Evolutionary conservation across 768 basidiomycete species (phyloP).

Genomic region (Kwoniella bestiolae): DNA sequence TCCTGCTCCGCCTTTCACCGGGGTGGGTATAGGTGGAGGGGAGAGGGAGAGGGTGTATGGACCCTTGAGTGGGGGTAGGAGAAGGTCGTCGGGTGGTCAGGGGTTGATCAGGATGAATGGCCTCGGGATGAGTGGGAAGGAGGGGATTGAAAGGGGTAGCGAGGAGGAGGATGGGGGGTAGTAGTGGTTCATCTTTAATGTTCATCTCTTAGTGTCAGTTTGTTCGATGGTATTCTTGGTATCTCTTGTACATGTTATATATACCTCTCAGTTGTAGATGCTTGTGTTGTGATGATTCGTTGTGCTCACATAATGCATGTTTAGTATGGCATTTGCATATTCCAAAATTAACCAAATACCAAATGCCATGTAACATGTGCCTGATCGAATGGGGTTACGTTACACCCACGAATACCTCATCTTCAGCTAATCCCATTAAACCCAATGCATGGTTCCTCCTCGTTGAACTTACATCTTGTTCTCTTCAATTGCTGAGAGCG

Average conservation of each 20-base stretch:
- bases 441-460: no score
- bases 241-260: not conserved
- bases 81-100: constrained; percentile 9
- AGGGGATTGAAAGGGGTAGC: constrained; percentile 5
- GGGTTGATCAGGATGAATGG: constrained; percentile 6
- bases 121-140: constrained; percentile 3
- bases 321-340: not conserved
- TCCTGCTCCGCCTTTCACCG: not conserved
- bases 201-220: no score
- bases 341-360: not conserved
- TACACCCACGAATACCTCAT: not conserved
- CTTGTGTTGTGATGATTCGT: no score
- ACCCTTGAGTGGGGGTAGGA: constrained; percentile 12
- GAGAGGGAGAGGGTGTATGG: constrained; percentile 1
- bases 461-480: no score
- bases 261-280: no score
- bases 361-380: no score
- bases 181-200: no score
- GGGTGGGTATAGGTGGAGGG: not conserved
- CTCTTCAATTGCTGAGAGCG: no score
- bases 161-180: constrained; percentile 25
- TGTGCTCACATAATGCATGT: no score
- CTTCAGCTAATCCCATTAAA: no score
- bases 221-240: no score
- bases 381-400: not conserved